A percentile compares a stretch with the other conserved stretches of the same genome.
phyloP scores from a whole-genome alignment of 1,139 yeast species.

The Taphrina wiesneri region DNA sequence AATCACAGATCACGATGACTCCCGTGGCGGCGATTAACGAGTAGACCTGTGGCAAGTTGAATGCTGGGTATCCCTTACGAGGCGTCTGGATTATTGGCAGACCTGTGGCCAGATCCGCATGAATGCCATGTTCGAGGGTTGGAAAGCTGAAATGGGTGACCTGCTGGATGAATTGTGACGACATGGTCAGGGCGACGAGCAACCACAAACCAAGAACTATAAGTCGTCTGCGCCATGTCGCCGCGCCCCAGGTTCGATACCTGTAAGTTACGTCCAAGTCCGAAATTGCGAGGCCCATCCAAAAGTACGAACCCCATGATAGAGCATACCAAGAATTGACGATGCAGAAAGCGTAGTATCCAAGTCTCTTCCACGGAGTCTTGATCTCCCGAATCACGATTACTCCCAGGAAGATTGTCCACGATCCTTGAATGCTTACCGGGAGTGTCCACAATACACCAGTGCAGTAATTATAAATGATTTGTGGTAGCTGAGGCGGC shows the following conservation, averaged over 20 bases:
- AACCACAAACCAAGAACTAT: neutral
- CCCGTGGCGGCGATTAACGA: slow-evolving; percentile 30
- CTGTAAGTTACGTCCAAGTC: slow-evolving; percentile 22
- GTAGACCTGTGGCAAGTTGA: slow-evolving; percentile 21
- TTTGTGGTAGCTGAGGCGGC: slow-evolving; percentile 22
- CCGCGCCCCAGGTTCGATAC: slow-evolving; percentile 22
- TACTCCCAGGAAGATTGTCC: slow-evolving; percentile 32
- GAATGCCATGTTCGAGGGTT: slow-evolving; percentile 17
- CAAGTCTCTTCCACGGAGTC: slow-evolving; percentile 29
- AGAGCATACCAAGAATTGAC: slow-evolving; percentile 29
- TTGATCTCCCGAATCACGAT: slow-evolving; percentile 27
- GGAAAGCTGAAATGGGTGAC: slow-evolving; percentile 16
- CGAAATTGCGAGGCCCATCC: slow-evolving; percentile 31
- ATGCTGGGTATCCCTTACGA: slow-evolving; percentile 12
- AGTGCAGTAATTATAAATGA: slow-evolving; percentile 33
- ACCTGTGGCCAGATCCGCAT: slow-evolving; percentile 25
- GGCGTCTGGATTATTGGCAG: slow-evolving; percentile 18
- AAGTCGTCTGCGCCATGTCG: slow-evolving; percentile 4
- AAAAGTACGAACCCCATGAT: slow-evolving; percentile 28
- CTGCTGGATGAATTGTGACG: slow-evolving; percentile 19
- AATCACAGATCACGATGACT: slow-evolving; percentile 14
- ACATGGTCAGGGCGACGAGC: slow-evolving; percentile 12
- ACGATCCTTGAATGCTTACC: slow-evolving; percentile 28
- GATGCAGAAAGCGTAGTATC: slow-evolving; percentile 25
- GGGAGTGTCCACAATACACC: slow-evolving; percentile 33